These are phyloP conservation scores for Fusarium tjaetaba DNA, from an alignment of 2,329 filamentous ascomycete species.

Conservation along the genomic window DNA sequence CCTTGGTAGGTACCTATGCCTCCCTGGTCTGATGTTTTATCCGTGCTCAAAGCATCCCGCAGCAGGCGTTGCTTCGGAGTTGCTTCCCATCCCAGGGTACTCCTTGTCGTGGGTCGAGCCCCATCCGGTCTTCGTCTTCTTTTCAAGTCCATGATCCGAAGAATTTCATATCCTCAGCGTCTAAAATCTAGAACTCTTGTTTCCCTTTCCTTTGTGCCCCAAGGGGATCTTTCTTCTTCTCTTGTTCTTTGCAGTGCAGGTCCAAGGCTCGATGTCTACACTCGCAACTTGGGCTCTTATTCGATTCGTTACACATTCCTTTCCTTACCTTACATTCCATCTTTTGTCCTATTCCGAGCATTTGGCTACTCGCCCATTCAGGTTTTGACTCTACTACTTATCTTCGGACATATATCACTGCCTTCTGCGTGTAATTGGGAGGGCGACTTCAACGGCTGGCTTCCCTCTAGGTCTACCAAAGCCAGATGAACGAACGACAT, in stretches of 20 bases:
- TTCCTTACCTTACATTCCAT: slow-evolving; percentile 24
- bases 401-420: background rate
- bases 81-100: slow-evolving; percentile 34
- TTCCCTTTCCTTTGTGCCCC: slow-evolving; percentile 12
- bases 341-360: background rate
- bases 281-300: slow-evolving; percentile 19
- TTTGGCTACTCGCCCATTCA: background rate
- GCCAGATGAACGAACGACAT: background rate
- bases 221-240: slow-evolving; percentile 7
- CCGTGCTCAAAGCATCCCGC: slow-evolving; percentile 28
- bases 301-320: slow-evolving; percentile 32
- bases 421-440: background rate
- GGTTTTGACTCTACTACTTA: background rate
- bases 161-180: slow-evolving; percentile 7
- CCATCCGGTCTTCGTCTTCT: slow-evolving; percentile 19
- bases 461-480: background rate
- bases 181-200: slow-evolving; percentile 16
- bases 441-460: background rate
- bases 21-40: slow-evolving; percentile 23
- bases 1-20: background rate
- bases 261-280: slow-evolving; percentile 36
- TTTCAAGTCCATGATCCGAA: slow-evolving; percentile 4
- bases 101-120: slow-evolving; percentile 27
- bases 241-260: slow-evolving; percentile 28
- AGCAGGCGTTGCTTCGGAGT: slow-evolving; percentile 34